These are phyloP conservation scores for Taphrina sp. DNA, from an alignment of 1,139 yeast species.

Conservation along the genomic window DNA sequence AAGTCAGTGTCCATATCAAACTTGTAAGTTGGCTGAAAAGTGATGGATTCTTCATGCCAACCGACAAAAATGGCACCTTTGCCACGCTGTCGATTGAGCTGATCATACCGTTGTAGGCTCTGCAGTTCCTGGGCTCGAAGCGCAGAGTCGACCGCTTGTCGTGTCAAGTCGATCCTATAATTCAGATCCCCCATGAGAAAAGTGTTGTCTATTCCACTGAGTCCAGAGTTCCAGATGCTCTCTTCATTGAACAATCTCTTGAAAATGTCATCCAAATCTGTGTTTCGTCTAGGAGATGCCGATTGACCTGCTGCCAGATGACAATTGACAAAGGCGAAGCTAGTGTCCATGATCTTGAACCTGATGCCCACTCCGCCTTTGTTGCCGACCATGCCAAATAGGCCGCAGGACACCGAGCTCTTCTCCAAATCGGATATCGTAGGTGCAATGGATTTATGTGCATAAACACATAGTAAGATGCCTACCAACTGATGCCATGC, in stretches of 20 bases:
- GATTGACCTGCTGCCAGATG: constrained; percentile 34
- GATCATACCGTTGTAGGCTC: constrained; percentile 58
- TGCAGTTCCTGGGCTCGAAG: constrained; percentile 50
- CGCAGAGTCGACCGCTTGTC: constrained; percentile 49
- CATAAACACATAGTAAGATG: constrained; percentile 31
- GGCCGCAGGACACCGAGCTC: constrained; percentile 32
- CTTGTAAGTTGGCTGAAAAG: constrained; percentile 76
- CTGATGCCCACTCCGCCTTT: constrained; percentile 34
- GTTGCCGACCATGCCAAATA: constrained; percentile 33
- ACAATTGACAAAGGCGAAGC: constrained; percentile 32
- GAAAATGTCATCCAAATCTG: constrained; percentile 30
- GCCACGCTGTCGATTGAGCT: constrained; percentile 55
- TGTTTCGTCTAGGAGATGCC: constrained; percentile 29
- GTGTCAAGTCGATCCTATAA: constrained; percentile 57
- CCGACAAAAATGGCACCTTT: constrained; percentile 58
- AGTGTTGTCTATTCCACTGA: constrained; percentile 30
- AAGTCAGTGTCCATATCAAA: constrained; percentile 45
- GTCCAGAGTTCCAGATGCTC: constrained; percentile 21
- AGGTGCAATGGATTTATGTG: constrained; percentile 33
- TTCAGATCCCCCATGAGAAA: constrained; percentile 58
- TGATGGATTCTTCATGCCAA: constrained; percentile 62
- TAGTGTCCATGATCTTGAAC: constrained; percentile 30
- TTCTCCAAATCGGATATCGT: constrained; percentile 24
- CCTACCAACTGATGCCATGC: constrained; percentile 34
- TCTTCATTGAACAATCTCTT: constrained; percentile 25